Evolutionary conservation across 2,329 filamentous ascomycete species (phyloP).

Genomic region (Pyricularia grisea): DNA sequence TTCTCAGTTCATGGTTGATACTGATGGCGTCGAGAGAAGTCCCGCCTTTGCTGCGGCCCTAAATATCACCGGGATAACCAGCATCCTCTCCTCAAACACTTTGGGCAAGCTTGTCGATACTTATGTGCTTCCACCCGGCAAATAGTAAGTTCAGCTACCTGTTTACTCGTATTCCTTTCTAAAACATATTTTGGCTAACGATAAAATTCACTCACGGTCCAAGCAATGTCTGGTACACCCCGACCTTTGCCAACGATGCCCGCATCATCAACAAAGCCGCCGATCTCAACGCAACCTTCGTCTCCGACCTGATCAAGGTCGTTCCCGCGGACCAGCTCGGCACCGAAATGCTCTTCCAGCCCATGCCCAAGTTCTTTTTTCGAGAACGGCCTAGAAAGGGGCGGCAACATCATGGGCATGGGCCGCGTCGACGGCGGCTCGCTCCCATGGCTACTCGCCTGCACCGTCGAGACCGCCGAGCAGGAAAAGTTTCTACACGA

Average conservation of each 20-base stretch:
- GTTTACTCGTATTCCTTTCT: too few species aligned
- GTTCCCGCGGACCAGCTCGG: slow-evolving; percentile 20
- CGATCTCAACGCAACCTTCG: slow-evolving; percentile 27
- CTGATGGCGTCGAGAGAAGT: not conserved
- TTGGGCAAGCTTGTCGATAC: not conserved
- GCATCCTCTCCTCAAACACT: too few species aligned
- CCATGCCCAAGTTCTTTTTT: slow-evolving; percentile 21
- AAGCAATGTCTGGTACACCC: slow-evolving; percentile 11
- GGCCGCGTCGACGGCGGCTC: slow-evolving; percentile 20
- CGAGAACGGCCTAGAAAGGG: slow-evolving; percentile 22
- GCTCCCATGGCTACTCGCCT: slow-evolving; percentile 18
- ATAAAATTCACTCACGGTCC: slow-evolving; percentile 6
- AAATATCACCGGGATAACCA: too few species aligned
- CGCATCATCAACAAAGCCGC: slow-evolving; percentile 22
- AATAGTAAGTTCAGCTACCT: not conserved
- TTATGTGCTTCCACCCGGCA: not conserved
- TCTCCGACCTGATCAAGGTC: slow-evolving; percentile 20
- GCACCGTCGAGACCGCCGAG: slow-evolving; percentile 19
- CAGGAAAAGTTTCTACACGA: slow-evolving; percentile 17
- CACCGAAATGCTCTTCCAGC: slow-evolving; percentile 23
- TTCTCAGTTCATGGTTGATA: slow-evolving; percentile 2
- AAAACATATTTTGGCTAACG: too few species aligned
- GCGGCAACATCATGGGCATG: slow-evolving; percentile 30
- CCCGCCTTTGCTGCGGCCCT: not conserved
- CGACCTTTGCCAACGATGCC: slow-evolving; percentile 21